Conservation (phyloP, 257 asterid genomes). For the Solanum infundibuliforme region DNA sequence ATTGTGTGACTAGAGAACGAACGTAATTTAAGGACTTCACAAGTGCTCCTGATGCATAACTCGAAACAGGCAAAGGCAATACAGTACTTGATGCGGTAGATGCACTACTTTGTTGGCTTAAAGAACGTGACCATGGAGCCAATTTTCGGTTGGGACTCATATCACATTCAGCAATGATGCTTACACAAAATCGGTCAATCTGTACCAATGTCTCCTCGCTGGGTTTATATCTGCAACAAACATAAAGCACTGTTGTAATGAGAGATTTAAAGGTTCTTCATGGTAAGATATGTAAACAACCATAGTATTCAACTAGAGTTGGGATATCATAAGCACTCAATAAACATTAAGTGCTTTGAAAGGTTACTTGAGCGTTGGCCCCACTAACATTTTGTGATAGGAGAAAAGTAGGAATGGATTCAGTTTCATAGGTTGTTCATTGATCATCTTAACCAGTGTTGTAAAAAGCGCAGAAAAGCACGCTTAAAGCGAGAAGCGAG, state of each 20-base stretch:
- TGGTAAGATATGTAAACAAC: not conserved
- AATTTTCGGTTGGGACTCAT: conserved; percentile 56
- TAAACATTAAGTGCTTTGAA: not conserved
- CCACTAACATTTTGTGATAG: not conserved
- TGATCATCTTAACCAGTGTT: not conserved
- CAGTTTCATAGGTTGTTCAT: not conserved
- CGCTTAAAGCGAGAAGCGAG: too few relatives aligned
- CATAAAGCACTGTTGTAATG: not conserved
- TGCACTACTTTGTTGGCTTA: conserved; percentile 47
- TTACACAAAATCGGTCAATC: conserved; percentile 83
- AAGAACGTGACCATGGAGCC: conserved; percentile 64
- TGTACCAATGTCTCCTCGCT: conserved; percentile 90
- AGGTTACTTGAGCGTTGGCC: not conserved
- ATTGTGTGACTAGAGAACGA: conserved; percentile 86
- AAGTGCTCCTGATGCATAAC: conserved; percentile 82
- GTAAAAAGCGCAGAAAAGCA: too few relatives aligned
- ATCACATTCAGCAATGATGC: conserved; percentile 87
- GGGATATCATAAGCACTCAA: not conserved
- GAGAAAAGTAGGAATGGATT: not conserved
- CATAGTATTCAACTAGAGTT: not conserved
- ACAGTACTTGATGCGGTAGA: conserved; percentile 42
- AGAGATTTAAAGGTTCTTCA: not conserved
- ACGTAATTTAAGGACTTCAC: conserved; percentile 89
- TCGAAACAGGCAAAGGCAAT: conserved; percentile 77
- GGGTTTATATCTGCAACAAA: conserved; percentile 81